Evolutionary conservation across 2,329 filamentous ascomycete species (phyloP).

Genomic region (Ascochyta fabae): DNA sequence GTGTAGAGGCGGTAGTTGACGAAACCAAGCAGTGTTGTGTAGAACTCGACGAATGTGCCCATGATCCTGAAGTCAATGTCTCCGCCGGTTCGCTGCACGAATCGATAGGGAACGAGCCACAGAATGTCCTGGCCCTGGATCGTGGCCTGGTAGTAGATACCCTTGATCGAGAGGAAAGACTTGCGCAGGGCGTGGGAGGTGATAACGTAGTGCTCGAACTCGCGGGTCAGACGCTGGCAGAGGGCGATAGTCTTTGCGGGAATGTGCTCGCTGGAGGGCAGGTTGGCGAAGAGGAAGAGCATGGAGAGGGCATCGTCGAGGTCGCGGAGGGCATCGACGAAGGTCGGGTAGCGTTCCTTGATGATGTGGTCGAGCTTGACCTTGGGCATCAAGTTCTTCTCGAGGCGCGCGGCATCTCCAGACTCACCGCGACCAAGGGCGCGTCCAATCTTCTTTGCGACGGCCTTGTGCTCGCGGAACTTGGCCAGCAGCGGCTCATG

Average conservation of each 20-base stretch:
- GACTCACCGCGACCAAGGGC: conserved; percentile 92
- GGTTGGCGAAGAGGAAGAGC: conserved; percentile 95
- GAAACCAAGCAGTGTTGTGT: conserved; percentile 93
- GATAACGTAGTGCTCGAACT: conserved; percentile 98
- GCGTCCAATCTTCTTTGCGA: conserved; percentile 96
- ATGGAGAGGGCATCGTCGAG: conserved; percentile 96
- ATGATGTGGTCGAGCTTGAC: conserved; percentile 96
- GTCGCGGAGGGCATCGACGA: conserved; percentile 90
- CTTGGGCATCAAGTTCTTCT: conserved; percentile 88
- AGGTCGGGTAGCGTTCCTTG: conserved; percentile 97
- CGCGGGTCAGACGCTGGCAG: conserved; percentile 89
- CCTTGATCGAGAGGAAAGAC: conserved; percentile 98
- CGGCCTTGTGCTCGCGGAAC: conserved; percentile 94
- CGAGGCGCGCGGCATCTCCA: conserved; percentile 83
- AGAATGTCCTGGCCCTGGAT: conserved; percentile 96
- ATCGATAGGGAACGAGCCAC: conserved; percentile 97
- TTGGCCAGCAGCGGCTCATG: conserved; percentile 94
- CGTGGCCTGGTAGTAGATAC: conserved; percentile 98
- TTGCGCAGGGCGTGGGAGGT: conserved; percentile 89
- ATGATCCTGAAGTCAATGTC: conserved; percentile 99
- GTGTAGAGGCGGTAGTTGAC: conserved; percentile 97
- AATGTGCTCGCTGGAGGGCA: conserved; percentile 87
- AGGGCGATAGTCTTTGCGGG: conserved; percentile 94
- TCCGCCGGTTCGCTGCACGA: conserved; percentile 91
- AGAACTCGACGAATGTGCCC: conserved; percentile 99